A percentile compares a stretch with the other conserved stretches of the same genome.
These are phyloP conservation scores for Aspergillus campestris DNA, from an alignment of 495 filamentous ascomycete species.

Conservation along the genomic window DNA sequence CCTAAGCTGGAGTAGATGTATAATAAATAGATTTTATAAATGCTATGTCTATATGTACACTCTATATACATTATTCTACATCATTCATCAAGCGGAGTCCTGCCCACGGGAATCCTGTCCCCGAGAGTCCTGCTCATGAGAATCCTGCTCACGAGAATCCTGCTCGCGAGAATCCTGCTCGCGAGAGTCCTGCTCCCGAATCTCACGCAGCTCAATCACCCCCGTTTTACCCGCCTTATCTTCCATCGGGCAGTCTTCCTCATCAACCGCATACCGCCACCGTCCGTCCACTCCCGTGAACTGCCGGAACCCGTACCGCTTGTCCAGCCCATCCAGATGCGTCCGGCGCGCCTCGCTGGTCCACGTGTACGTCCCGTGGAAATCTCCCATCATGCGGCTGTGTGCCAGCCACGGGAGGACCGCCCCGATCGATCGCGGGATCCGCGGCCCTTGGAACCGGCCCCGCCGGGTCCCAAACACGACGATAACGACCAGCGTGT, in stretches of 20 bases:
- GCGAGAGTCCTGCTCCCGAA: not conserved
- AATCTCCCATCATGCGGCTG: constrained; percentile 32
- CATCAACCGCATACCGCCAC: constrained; percentile 32
- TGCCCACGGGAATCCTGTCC: not conserved
- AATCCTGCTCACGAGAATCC: not conserved
- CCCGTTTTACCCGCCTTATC: constrained; percentile 4
- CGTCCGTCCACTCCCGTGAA: constrained; percentile 25
- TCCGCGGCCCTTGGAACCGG: constrained; percentile 29
- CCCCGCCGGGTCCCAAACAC: constrained; percentile 34
- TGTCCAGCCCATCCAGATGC: constrained; percentile 22
- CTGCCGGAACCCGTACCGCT: constrained; percentile 31
- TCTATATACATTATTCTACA: too few relatives aligned
- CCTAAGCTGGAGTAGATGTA: too few relatives aligned
- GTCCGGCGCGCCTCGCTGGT: constrained; percentile 22
- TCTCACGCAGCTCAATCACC: constrained; percentile 7
- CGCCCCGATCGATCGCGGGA: constrained; percentile 33
- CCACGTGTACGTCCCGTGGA: constrained; percentile 27
- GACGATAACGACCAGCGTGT: constrained; percentile 29
- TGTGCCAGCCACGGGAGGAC: constrained; percentile 34
- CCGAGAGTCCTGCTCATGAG: not conserved
- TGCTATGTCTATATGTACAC: too few relatives aligned
- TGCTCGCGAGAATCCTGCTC: not conserved
- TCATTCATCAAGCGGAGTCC: not conserved
- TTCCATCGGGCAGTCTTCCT: constrained; percentile 13
- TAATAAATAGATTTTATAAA: too few relatives aligned